phyloP scores from a whole-genome alignment of 1,284 basidiomycete genomes.

The Cutaneotrichosporon dermatis region DNA sequence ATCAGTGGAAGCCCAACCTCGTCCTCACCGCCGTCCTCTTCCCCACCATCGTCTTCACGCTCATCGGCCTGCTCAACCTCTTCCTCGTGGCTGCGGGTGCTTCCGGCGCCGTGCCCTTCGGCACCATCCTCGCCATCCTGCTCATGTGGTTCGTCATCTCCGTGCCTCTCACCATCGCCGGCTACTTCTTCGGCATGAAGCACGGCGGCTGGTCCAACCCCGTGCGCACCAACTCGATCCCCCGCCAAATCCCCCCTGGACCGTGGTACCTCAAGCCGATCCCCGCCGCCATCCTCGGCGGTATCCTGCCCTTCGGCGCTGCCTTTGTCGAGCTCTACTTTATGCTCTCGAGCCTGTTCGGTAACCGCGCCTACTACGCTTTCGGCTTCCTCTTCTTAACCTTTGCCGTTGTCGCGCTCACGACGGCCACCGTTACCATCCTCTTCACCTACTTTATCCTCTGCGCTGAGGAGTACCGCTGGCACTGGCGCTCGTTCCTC shows the following conservation, averaged over 20 bases:
- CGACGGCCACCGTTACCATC: slow-evolving; percentile 84
- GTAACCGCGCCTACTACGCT: slow-evolving; percentile 88
- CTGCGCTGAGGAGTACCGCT: slow-evolving; percentile 93
- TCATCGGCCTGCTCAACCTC: slow-evolving; percentile 81
- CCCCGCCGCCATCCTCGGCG: slow-evolving; percentile 76
- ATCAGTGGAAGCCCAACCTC: slow-evolving; percentile 74
- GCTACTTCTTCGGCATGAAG: slow-evolving; percentile 69
- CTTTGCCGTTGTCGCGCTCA: slow-evolving; percentile 74
- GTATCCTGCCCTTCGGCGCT: slow-evolving; percentile 89
- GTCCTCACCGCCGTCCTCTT: slow-evolving; percentile 83
- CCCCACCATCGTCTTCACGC: slow-evolving; percentile 74
- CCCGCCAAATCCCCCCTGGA: slow-evolving; percentile 78
- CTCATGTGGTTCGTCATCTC: slow-evolving; percentile 95
- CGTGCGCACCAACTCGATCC: slow-evolving; percentile 86
- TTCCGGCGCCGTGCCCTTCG: slow-evolving; percentile 94
- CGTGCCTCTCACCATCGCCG: slow-evolving; percentile 62
- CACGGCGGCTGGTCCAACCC: slow-evolving; percentile 74
- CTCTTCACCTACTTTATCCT: slow-evolving; percentile 88
- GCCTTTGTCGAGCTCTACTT: slow-evolving; percentile 96
- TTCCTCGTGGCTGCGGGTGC: slow-evolving; percentile 80
- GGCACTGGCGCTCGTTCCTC: slow-evolving; percentile 95
- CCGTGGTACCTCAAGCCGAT: slow-evolving; percentile 78
- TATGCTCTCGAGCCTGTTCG: slow-evolving; percentile 87
- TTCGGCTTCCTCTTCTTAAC: slow-evolving; percentile 94
- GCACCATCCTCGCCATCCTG: slow-evolving; percentile 83